Evolutionary conservation across 768 basidiomycete species (phyloP).

Genomic region (Russula emetica): DNA sequence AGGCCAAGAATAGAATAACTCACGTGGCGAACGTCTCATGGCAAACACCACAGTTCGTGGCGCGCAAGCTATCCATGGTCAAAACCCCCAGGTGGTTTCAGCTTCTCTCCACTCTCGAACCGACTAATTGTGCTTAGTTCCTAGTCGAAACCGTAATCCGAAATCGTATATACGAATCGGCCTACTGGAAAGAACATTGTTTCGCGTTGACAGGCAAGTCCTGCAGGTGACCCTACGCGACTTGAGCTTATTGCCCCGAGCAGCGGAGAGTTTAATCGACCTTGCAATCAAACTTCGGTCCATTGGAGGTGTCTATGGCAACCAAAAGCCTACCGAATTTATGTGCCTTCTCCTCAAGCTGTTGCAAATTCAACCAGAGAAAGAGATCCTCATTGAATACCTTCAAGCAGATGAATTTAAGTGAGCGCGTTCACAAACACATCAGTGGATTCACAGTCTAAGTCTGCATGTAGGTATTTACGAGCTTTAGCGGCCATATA

Average conservation of each 20-base stretch:
- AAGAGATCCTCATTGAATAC: constrained; percentile 95
- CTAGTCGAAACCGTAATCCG: constrained; percentile 96
- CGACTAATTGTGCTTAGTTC: constrained; percentile 49
- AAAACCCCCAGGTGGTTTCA: constrained; percentile 84
- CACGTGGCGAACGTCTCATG: constrained; percentile 52
- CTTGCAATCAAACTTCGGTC: constrained; percentile 76
- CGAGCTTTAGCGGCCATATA: constrained; percentile 92
- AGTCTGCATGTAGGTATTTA: constrained; percentile 61
- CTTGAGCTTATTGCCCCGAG: background rate
- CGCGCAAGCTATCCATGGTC: constrained; percentile 88
- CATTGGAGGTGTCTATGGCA: constrained; percentile 93
- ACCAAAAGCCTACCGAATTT: constrained; percentile 93
- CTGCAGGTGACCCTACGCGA: background rate
- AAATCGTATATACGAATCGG: constrained; percentile 90
- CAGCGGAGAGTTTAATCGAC: constrained; percentile 92
- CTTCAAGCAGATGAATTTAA: constrained; percentile 97
- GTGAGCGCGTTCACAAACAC: constrained; percentile 44
- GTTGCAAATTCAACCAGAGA: constrained; percentile 95
- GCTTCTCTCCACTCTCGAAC: constrained; percentile 9
- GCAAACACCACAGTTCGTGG: constrained; percentile 90
- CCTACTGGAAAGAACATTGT: constrained; percentile 98
- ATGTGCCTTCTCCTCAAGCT: constrained; percentile 89
- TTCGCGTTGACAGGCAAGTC: constrained; percentile 87
- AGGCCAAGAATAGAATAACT: no score
- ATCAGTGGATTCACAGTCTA: background rate